These are phyloP conservation scores for Pseudonectria foliicola DNA, from an alignment of 2,329 filamentous ascomycete species.

Conservation along the genomic window DNA sequence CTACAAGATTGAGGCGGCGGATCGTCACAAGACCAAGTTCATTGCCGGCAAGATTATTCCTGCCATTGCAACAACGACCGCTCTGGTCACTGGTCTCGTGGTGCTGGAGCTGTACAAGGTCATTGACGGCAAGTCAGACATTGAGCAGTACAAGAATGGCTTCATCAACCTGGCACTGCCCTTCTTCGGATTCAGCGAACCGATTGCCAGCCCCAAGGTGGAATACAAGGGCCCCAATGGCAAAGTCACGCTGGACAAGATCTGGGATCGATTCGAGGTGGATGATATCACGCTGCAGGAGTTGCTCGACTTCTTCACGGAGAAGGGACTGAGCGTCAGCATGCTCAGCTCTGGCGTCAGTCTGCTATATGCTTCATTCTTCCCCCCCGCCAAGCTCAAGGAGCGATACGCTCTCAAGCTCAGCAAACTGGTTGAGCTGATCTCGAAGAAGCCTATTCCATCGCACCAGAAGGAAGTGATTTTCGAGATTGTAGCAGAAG, in stretches of 20 bases:
- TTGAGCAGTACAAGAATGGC: constrained; percentile 98
- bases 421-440: constrained; percentile 77
- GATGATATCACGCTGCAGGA: constrained; percentile 77
- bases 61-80: constrained; percentile 94
- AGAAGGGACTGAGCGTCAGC: constrained; percentile 71
- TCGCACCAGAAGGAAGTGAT: constrained; percentile 92
- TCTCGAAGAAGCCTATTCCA: constrained; percentile 89
- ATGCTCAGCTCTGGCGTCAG: constrained; percentile 99
- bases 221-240: constrained; percentile 74
- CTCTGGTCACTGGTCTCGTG: constrained; percentile 88
- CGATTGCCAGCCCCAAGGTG: constrained; percentile 88
- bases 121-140: constrained; percentile 88
- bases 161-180: constrained; percentile 94
- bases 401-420: constrained; percentile 78
- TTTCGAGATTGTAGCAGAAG: constrained; percentile 91
- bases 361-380: constrained; percentile 90
- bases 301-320: constrained; percentile 75
- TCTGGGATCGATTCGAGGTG: constrained; percentile 96
- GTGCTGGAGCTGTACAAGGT: constrained; percentile 94
- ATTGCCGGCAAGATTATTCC: constrained; percentile 99
- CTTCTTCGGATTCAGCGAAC: constrained; percentile 98
- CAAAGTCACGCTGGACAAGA: constrained; percentile 82
- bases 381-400: constrained; percentile 69
- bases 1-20: constrained; percentile 90
- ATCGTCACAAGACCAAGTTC: constrained; percentile 98